phyloP scores from a whole-genome alignment of 164 flowering plant genomes.

The Vitis cinerea region DNA sequence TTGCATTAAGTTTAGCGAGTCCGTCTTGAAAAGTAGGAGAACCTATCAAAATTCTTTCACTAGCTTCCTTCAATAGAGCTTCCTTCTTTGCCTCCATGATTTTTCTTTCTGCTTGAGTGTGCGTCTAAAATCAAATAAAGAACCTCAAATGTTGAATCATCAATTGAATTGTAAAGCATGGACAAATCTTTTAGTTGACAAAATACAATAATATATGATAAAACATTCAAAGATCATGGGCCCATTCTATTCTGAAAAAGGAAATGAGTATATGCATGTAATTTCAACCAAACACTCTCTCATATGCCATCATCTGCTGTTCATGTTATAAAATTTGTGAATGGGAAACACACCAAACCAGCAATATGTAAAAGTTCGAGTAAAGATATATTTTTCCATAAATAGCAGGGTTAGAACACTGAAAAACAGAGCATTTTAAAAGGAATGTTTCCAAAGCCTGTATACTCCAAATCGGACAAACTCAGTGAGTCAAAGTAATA shows the following conservation, averaged over 20 bases:
- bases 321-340: not conserved
- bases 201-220: no score
- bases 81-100: constrained; percentile 55
- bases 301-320: not conserved
- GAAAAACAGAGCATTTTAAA: not conserved
- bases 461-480: not conserved
- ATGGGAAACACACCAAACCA: not conserved
- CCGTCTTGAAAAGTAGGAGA: constrained; percentile 36
- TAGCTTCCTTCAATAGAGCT: constrained; percentile 48
- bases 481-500: not conserved
- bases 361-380: not conserved
- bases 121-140: constrained; percentile 44
- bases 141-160: not conserved
- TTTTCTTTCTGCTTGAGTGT: constrained; percentile 76
- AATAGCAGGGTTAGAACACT: not conserved
- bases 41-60: constrained; percentile 25
- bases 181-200: no score
- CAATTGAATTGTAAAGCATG: not conserved
- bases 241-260: not conserved
- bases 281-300: not conserved
- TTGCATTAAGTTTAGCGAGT: constrained; percentile 45
- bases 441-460: not conserved
- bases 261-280: not conserved
- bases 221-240: no score
- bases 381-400: not conserved